Percentiles rank a stretch among this genome's conserved stretches.
These are phyloP conservation scores for Sanghuangporus weigelae DNA, from an alignment of 1,284 basidiomycete species.

Conservation along the genomic window DNA sequence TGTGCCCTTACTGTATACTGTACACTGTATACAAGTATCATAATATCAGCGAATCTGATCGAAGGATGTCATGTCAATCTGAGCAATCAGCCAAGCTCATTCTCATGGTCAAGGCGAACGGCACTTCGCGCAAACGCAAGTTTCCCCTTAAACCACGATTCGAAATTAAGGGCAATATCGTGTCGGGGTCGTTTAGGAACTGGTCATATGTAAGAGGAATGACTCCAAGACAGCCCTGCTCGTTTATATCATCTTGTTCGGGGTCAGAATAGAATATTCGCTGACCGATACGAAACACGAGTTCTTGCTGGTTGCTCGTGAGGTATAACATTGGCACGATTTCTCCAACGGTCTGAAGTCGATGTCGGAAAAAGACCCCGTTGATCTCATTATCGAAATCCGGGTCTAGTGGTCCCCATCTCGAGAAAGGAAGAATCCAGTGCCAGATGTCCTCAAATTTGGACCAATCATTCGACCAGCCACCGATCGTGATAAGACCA, in stretches of 20 bases:
- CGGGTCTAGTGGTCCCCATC: slow-evolving; percentile 7
- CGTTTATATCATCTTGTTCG: background rate
- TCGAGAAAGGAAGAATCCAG: slow-evolving; percentile 3
- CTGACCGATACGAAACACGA: slow-evolving; percentile 7
- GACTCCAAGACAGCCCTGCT: background rate
- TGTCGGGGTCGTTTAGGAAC: background rate
- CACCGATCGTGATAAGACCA: background rate
- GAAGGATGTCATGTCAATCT: no score
- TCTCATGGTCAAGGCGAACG: no score
- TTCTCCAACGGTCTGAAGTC: slow-evolving; percentile 1
- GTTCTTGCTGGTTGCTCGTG: background rate
- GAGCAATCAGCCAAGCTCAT: no score
- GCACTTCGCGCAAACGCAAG: background rate
- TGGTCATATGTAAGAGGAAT: background rate
- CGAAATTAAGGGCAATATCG: background rate
- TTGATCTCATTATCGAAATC: background rate
- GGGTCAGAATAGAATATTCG: slow-evolving; percentile 2
- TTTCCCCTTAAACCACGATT: background rate
- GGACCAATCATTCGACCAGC: slow-evolving; percentile 10
- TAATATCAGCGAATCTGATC: no score
- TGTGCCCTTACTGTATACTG: no score
- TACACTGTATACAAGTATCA: no score
- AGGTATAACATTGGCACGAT: background rate
- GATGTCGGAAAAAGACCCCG: background rate
- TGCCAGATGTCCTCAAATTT: background rate